Conservation (phyloP, 441 rosid genomes). For the Pelargonium myrrhifolium region DNA sequence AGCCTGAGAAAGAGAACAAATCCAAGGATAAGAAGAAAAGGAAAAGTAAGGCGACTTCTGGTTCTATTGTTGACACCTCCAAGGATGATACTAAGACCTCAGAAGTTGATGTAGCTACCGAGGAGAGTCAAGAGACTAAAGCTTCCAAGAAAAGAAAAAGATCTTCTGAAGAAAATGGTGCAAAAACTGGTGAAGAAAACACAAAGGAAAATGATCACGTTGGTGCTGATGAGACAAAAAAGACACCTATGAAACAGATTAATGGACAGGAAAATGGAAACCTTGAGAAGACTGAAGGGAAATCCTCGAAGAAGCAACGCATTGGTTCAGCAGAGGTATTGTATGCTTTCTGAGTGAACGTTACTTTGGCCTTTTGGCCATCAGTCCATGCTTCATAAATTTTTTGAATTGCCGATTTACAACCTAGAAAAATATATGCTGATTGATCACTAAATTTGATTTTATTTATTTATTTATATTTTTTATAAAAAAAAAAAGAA, state of each 20-base stretch:
- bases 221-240: conserved; percentile 11
- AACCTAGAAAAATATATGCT: no score
- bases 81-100: conserved; percentile 17
- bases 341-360: background rate
- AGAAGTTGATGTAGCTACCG: conserved; percentile 18
- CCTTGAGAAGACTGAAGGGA: conserved; percentile 30
- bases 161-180: conserved; percentile 40
- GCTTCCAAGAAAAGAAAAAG: conserved; percentile 77
- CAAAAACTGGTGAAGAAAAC: conserved; percentile 22
- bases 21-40: conserved; percentile 26
- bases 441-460: no score
- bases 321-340: conserved; percentile 62
- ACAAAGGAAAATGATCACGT: conserved; percentile 14
- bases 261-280: conserved; percentile 29
- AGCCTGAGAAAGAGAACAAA: conserved; percentile 6
- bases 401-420: background rate
- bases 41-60: conserved; percentile 20
- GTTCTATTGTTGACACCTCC: background rate
- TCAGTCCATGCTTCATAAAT: background rate
- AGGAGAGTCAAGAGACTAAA: conserved; percentile 20
- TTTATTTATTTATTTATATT: no score
- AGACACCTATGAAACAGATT: conserved; percentile 29
- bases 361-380: no score
- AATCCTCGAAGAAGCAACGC: conserved; percentile 36
- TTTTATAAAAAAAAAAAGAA: no score